These are phyloP conservation scores for Grifola frondosa DNA, from an alignment of 1,284 basidiomycete genomes.

Conservation along the genomic window DNA sequence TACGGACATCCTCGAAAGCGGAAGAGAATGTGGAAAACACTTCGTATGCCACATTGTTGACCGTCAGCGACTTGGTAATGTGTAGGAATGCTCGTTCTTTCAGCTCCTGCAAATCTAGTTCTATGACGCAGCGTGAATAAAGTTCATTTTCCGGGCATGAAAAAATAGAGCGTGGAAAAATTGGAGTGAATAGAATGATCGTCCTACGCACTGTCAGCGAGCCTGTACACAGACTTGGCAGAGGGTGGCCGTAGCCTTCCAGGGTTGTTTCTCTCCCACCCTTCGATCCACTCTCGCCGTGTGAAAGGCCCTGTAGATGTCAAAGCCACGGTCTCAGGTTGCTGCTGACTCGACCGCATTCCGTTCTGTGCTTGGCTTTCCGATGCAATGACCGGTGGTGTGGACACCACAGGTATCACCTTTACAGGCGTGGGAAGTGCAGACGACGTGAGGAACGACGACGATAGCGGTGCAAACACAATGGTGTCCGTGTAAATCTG, in stretches of 20 bases:
- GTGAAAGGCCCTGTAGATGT: slow-evolving; percentile 36
- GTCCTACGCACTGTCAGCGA: slow-evolving; percentile 71
- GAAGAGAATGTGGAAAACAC: slow-evolving; percentile 85
- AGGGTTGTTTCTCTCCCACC: slow-evolving; percentile 59
- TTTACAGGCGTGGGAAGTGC: slow-evolving; percentile 14
- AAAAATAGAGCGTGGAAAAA: background rate
- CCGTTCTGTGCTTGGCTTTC: slow-evolving; percentile 37
- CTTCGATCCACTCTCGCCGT: slow-evolving; percentile 63
- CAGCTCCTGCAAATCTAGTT: slow-evolving; percentile 67
- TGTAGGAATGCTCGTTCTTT: slow-evolving; percentile 73
- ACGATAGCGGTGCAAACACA: slow-evolving; percentile 82
- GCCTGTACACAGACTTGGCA: slow-evolving; percentile 84
- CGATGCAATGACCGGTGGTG: slow-evolving; percentile 23
- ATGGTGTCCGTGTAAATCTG: slow-evolving; percentile 86
- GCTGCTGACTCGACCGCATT: slow-evolving; percentile 18
- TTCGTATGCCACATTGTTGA: slow-evolving; percentile 83
- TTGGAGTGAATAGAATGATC: background rate
- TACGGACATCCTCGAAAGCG: slow-evolving; percentile 80
- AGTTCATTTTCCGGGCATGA: background rate
- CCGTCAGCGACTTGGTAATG: slow-evolving; percentile 72
- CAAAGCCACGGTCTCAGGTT: slow-evolving; percentile 16
- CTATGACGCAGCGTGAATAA: slow-evolving; percentile 31
- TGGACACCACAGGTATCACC: slow-evolving; percentile 10
- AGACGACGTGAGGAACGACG: slow-evolving; percentile 47
- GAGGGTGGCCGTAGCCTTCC: slow-evolving; percentile 76